Evolutionary conservation across 164 flowering plant species (phyloP).

Genomic region (grape (Vitis vinifera)): ASM3070453v1 NC_081811.1:15726001-15726500

Average conservation of each 20-base stretch:
- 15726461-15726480: conserved; percentile 6
- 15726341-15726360: conserved; percentile 14
- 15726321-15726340: conserved; percentile 26
- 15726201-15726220: no score
- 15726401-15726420: not conserved
- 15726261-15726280: not conserved
- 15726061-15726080: no score
- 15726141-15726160: no score
- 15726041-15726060: no score
- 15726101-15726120: no score
- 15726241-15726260: not conserved
- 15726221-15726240: not conserved
- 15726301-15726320: conserved; percentile 22
- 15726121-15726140: no score
- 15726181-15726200: no score
- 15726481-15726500: conserved; percentile 17
- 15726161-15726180: no score
- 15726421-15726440: not conserved
- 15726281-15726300: conserved; percentile 20
- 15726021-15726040: no score
- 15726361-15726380: conserved; percentile 18
- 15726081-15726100: no score
- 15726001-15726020: no score
- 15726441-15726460: conserved; percentile 5
- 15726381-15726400: conserved; percentile 10